Evolutionary conservation across 805 yeast species (phyloP), one percentile per base, ranked within the genome.

Genomic region (Candida ulmi): DNA sequence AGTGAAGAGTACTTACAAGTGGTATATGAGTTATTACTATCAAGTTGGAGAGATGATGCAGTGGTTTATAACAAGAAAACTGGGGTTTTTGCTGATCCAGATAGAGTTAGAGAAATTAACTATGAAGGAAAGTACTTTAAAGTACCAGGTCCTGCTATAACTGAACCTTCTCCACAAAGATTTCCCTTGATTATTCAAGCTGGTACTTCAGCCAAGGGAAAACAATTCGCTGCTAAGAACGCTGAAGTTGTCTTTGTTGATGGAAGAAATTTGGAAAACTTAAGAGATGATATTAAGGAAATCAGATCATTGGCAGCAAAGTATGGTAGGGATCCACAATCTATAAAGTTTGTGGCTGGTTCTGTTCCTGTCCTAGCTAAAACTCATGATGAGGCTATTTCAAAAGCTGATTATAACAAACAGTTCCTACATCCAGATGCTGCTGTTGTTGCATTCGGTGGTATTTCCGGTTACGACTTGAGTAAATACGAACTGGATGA

Each of bases 121-220:
- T 26, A 31, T 11, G 13, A 31, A 17, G 34, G 34, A 12, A 31
- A 31, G 13, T 31, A 13, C n/a, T 31, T 19, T 31, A 17, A 31
- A 7, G 34, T 31, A 13, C 12, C 19, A 8, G 34, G 34, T 4
- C 34, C 34, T 11, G 25, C 46, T 37, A 62, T 66, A 27, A 57
- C 61, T 13, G 58, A 61, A 23, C 71, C 71, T 2, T 52, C 69
- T 3, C 64, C 62, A 8, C 71, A 66, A 42, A 54, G 69, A 44
- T 47, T 67, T 5, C 71, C 71, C 2, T 60, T 66, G n/a, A 48
- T 66, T 33, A 53, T 65, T 29, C 71, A 66, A 45, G 71, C 71
- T 2, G 71, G 71, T 6, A 54, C 67, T 26, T 65, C 70, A 6
- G 44, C 54, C 13, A 54, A 48, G 15, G 71, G 71, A 11, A 55